Conservation (phyloP, 1,284 basidiomycete genomes). For the Stereum hirsutum region DNA sequence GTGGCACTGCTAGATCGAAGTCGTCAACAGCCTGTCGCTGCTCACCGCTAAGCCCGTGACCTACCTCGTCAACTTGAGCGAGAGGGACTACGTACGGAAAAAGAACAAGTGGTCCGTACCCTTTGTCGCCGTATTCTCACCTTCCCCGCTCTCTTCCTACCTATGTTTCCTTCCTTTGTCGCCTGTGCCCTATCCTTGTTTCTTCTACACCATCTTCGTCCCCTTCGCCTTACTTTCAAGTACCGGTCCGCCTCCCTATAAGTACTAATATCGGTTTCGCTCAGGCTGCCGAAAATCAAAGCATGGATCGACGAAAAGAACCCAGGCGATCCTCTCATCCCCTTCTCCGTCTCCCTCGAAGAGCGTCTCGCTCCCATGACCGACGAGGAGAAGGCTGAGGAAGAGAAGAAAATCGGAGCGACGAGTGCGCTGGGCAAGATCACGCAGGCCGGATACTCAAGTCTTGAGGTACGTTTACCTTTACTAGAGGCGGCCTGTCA, state of each 20-base stretch:
- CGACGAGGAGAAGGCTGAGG: constrained; percentile 70
- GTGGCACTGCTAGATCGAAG: constrained; percentile 93
- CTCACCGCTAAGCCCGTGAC: constrained; percentile 97
- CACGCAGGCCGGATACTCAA: constrained; percentile 84
- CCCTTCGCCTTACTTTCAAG: neutral
- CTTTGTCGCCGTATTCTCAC: no score
- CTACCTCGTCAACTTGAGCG: constrained; percentile 96
- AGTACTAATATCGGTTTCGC: neutral
- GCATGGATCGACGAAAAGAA: constrained; percentile 98
- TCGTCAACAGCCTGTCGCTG: constrained; percentile 88
- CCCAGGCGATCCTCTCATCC: constrained; percentile 92
- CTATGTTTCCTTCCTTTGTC: neutral
- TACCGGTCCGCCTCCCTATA: neutral
- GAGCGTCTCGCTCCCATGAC: constrained; percentile 74
- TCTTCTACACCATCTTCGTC: no score
- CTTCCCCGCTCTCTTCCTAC: no score
- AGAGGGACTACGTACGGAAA: constrained; percentile 92
- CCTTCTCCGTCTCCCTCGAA: constrained; percentile 95
- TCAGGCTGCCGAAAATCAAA: constrained; percentile 94
- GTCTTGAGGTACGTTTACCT: constrained; percentile 56
- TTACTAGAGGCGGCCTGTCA: neutral
- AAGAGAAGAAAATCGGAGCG: constrained; percentile 67
- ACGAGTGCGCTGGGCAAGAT: constrained; percentile 81
- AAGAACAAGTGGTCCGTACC: constrained; percentile 94
- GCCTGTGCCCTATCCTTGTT: no score